Conservation (phyloP, 2,329 filamentous ascomycete species). For the Ophiostoma angusticollis region DNA sequence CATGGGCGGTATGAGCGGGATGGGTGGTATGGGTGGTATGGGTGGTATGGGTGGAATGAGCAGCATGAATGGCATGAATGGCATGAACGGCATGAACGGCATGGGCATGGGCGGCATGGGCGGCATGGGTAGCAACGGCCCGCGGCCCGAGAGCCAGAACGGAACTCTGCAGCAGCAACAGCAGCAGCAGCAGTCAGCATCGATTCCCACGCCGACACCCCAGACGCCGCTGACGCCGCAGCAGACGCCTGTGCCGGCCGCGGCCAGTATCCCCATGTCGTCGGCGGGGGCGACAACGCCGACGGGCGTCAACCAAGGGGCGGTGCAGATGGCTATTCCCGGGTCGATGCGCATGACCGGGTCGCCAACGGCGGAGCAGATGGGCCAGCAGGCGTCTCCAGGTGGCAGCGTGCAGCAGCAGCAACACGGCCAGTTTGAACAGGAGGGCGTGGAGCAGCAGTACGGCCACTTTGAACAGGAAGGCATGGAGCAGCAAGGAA, state of each 20-base stretch:
- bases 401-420: conserved; percentile 1
- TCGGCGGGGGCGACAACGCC: not conserved
- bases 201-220: conserved; percentile 32
- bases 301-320: not conserved
- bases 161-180: not conserved
- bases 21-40: too few relatives aligned
- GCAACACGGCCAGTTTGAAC: conserved; percentile 10
- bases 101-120: not conserved
- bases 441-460: conserved; percentile 4
- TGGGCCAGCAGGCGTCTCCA: not conserved
- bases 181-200: conserved; percentile 24
- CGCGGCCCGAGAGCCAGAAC: conserved; percentile 6
- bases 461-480: too few relatives aligned
- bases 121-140: not conserved
- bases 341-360: conserved; percentile 6
- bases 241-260: conserved; percentile 22
- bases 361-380: conserved; percentile 1
- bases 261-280: not conserved
- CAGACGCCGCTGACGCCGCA: conserved; percentile 31
- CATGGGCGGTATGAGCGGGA: too few relatives aligned
- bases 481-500: conserved; percentile 1
- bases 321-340: conserved; percentile 4
- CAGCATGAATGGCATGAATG: too few relatives aligned
- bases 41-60: too few relatives aligned
- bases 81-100: too few relatives aligned